A percentile compares a stretch with the other conserved stretches of the same genome.
Conservation (phyloP, 108 stramenopile species). For the Nitzschia sp. region DNA sequence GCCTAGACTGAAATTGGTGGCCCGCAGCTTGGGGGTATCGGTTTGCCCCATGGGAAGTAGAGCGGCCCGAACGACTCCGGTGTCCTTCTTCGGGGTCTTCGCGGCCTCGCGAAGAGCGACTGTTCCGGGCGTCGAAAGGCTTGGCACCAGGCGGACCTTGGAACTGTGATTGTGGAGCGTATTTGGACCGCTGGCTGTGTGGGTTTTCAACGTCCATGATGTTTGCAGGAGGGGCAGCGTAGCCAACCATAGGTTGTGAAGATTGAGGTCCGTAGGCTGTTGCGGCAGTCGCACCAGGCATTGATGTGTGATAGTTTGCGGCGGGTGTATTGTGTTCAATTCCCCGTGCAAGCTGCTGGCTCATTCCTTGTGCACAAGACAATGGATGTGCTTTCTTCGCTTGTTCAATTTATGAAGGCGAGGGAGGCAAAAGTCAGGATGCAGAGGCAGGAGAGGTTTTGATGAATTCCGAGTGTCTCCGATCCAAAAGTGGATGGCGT, state of each 20-base stretch:
- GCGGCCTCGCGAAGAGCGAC: slow-evolving; percentile 8
- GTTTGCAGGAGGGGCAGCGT: slow-evolving; percentile 2
- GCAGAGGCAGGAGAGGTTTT: background rate
- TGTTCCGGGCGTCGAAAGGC: slow-evolving; percentile 3
- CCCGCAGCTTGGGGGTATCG: slow-evolving; percentile 6
- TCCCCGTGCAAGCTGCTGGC: background rate
- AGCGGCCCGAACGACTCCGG: background rate
- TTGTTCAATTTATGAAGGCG: background rate
- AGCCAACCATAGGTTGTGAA: slow-evolving; percentile 26
- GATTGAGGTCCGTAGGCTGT: slow-evolving; percentile 9
- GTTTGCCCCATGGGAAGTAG: slow-evolving; percentile 11
- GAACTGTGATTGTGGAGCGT: slow-evolving; percentile 17
- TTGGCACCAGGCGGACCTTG: slow-evolving; percentile 6
- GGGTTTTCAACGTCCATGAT: slow-evolving; percentile 43
- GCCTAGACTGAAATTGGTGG: slow-evolving; percentile 27
- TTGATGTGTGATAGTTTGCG: slow-evolving; percentile 12
- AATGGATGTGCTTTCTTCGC: background rate
- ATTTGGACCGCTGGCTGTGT: slow-evolving; percentile 32
- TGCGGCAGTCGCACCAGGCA: slow-evolving; percentile 10
- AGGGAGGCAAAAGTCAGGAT: too few species aligned
- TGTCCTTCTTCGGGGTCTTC: slow-evolving; percentile 19
- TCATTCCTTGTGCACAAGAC: background rate
- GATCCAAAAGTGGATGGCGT: background rate
- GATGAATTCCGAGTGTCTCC: too few species aligned
- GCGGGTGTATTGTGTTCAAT: background rate